These are phyloP conservation scores for Plasmopara muralis DNA, from an alignment of 352 stramenopile species.

Conservation along the genomic window DNA sequence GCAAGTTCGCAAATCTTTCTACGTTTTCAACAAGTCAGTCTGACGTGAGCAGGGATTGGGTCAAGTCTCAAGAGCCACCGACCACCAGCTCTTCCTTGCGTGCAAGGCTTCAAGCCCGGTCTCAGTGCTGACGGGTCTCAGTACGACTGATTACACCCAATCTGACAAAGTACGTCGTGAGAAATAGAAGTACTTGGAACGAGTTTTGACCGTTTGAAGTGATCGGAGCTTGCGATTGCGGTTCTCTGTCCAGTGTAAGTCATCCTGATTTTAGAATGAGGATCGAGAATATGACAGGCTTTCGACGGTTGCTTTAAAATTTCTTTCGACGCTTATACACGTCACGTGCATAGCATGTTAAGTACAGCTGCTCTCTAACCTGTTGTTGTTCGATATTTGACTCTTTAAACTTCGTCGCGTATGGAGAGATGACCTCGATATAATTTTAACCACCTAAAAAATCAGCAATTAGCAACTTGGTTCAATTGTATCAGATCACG, in stretches of 20 bases:
- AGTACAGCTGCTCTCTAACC: background rate
- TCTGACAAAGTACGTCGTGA: background rate
- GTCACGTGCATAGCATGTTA: background rate
- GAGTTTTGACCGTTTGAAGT: background rate
- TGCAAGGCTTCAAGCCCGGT: background rate
- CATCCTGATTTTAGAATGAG: background rate
- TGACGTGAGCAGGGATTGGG: background rate
- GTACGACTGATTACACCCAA: background rate
- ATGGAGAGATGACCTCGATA: background rate
- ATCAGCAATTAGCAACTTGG: background rate
- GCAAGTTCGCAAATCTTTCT: too few species aligned
- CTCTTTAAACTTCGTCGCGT: background rate
- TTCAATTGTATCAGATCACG: background rate
- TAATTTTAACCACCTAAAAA: background rate
- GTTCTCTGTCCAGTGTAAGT: background rate
- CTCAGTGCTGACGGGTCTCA: background rate
- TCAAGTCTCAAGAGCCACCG: conserved; percentile 2
- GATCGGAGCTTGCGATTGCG: background rate
- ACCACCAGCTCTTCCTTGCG: background rate
- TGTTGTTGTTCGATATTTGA: background rate
- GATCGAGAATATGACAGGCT: background rate
- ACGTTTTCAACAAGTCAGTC: too few species aligned
- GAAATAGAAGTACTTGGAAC: background rate
- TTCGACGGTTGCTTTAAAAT: background rate
- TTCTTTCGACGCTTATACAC: background rate